phyloP scores from a whole-genome alignment of 208 protist species.

The Wallacemonas collosoma region DNA sequence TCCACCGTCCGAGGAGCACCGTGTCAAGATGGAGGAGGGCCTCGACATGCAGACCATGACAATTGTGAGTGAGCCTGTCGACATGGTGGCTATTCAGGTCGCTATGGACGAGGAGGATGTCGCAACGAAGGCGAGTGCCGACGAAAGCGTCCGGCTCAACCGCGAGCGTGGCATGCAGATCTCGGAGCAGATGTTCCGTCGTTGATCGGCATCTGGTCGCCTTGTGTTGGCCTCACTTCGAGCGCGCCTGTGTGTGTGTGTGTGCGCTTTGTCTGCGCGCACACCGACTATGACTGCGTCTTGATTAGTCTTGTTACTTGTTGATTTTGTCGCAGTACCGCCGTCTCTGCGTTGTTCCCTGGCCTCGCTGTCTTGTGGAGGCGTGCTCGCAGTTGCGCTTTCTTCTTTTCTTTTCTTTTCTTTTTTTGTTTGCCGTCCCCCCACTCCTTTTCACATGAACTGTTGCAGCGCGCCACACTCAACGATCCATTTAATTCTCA shows the following conservation, averaged over 20 bases:
- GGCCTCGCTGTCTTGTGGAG: too few relatives aligned
- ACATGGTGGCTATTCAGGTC: constrained; percentile 56
- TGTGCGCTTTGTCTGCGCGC: too few relatives aligned
- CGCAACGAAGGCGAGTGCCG: constrained; percentile 21
- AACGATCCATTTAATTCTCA: not conserved
- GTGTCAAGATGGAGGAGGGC: constrained; percentile 37
- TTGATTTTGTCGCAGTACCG: not conserved
- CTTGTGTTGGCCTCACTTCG: not conserved
- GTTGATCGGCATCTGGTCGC: constrained; percentile 13
- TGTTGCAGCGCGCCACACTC: not conserved
- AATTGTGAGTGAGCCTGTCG: constrained; percentile 51
- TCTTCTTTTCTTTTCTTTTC: not conserved
- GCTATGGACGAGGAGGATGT: constrained; percentile 27
- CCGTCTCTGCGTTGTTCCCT: too few relatives aligned
- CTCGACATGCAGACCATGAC: constrained; percentile 79
- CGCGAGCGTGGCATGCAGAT: constrained; percentile 46
- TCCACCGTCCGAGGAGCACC: constrained; percentile 70
- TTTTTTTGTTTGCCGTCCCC: not conserved
- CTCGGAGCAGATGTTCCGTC: constrained; percentile 43
- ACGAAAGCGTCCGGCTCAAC: constrained; percentile 27
- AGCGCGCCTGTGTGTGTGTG: not conserved
- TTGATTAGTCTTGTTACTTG: not conserved
- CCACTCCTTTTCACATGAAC: constrained; percentile 13
- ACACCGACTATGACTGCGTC: not conserved
- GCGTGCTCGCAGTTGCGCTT: too few relatives aligned